These are phyloP conservation scores for Hanseniaspora singularis DNA, from an alignment of 805 yeast genomes.

Conservation along the genomic window DNA sequence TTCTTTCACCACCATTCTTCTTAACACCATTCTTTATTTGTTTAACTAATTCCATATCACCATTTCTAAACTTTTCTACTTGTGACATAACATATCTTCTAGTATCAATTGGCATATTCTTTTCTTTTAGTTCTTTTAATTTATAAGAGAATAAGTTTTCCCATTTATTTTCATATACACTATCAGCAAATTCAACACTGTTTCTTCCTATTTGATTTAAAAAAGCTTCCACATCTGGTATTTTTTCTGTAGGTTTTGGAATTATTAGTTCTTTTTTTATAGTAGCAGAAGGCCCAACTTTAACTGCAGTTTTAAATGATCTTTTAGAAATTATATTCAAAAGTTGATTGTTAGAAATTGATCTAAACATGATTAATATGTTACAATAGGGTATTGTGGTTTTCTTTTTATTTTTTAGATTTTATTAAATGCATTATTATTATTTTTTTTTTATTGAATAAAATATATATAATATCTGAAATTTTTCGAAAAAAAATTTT, in stretches of 20 bases:
- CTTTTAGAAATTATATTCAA: not conserved
- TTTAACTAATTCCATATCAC: slow-evolving; percentile 35
- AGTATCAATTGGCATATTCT: slow-evolving; percentile 62
- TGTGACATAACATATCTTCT: slow-evolving; percentile 66
- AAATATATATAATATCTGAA: too few relatives aligned
- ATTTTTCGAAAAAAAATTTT: too few relatives aligned
- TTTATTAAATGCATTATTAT: too few relatives aligned
- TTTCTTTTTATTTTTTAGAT: too few relatives aligned
- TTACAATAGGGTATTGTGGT: too few relatives aligned
- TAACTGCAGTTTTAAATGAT: not conserved
- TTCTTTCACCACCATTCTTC: slow-evolving; percentile 83
- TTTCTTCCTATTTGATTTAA: slow-evolving; percentile 69
- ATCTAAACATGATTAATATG: not conserved
- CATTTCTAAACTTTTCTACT: slow-evolving; percentile 52
- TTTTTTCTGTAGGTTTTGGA: slow-evolving; percentile 41
- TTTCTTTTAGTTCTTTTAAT: slow-evolving; percentile 49
- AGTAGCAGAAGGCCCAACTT: not conserved
- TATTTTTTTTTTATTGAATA: too few relatives aligned
- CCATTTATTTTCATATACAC: slow-evolving; percentile 59
- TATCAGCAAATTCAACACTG: slow-evolving; percentile 51
- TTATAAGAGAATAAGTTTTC: slow-evolving; percentile 47
- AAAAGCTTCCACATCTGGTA: slow-evolving; percentile 65
- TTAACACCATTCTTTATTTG: slow-evolving; percentile 47
- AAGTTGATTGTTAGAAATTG: not conserved
- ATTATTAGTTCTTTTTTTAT: slow-evolving; percentile 16